Conservation (phyloP, 2,329 filamentous ascomycete genomes). For the Calycina marina region DNA sequence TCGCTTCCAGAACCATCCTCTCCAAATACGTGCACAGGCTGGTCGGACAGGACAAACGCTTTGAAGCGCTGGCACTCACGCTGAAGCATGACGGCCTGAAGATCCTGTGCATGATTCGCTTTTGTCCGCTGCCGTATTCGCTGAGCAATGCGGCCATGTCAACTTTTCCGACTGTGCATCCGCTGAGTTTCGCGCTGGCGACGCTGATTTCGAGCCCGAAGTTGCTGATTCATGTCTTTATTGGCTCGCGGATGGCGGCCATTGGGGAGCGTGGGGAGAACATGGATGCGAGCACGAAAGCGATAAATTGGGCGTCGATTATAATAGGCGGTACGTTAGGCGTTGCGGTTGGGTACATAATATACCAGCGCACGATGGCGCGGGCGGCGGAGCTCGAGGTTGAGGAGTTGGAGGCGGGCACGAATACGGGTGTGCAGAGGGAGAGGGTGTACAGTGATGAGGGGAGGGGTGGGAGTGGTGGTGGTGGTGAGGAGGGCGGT, state of each 20-base stretch:
- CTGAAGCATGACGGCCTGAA: constrained; percentile 82
- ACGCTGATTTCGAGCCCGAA: constrained; percentile 77
- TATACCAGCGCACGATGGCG: constrained; percentile 61
- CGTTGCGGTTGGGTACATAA: constrained; percentile 62
- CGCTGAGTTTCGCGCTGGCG: constrained; percentile 61
- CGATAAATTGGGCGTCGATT: constrained; percentile 75
- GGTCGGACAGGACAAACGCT: constrained; percentile 71
- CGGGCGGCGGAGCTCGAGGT: constrained; percentile 41
- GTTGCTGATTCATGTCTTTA: constrained; percentile 81
- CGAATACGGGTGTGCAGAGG: constrained; percentile 5
- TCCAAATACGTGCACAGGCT: constrained; percentile 65
- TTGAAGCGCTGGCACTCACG: constrained; percentile 76
- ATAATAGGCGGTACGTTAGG: constrained; percentile 57
- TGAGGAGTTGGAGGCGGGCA: constrained; percentile 17
- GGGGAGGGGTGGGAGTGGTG: constrained; percentile 1
- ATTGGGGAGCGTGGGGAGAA: constrained; percentile 72
- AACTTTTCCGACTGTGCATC: constrained; percentile 79
- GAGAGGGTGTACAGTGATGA: constrained; percentile 13
- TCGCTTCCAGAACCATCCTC: constrained; percentile 66
- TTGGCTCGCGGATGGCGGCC: constrained; percentile 68
- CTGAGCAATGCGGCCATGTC: constrained; percentile 88
- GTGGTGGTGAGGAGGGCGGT: background rate
- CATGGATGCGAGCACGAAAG: constrained; percentile 67
- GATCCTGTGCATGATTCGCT: constrained; percentile 77
- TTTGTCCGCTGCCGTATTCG: constrained; percentile 87